Evolutionary conservation across 768 basidiomycete genomes (phyloP), one percentile per base, ranked within the genome.

Genomic region (Collybiopsis confluens): DNA sequence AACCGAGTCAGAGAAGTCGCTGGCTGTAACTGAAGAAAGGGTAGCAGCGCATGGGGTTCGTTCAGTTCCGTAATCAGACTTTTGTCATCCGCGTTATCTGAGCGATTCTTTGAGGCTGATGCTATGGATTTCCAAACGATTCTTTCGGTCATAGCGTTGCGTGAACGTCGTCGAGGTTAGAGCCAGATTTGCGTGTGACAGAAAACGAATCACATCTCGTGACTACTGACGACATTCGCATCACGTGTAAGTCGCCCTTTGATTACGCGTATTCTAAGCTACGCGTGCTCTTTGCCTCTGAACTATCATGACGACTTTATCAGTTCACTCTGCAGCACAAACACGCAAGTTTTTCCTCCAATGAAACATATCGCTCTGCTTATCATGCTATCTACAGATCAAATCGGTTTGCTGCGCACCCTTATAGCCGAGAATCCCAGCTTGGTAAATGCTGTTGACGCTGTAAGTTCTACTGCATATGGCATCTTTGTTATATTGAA

Each of bases 11-110:
- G 68, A 10, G 86, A 83, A 55, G 77, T 84, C 65, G 90, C 88
- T 0, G 89, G 86, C 62, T 93, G 90, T 0, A 83, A 79, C 56
- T 89, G 85, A 24, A 96, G 74, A 70, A 93, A 94, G 0, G 88
- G 83, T 23, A 92, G 72, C 18, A 92, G 68, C 1, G 83, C 74
- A 63, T 91, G 88, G n/a, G 83, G 75, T 30, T 65, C 68, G 61
- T 40, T 33, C 40, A 18, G 13, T 2, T 27, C 16, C 20, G 15
- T 4, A 24, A 16, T 20, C 15, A 42, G n/a, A 9, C 3, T 42
- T 36, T 36, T 42, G 24, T 52, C 50, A 20, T 52, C 50, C 15
- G 26, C 28, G 18, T 5, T 30, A 20, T 52, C 50, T 28, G 41
- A 26, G 38, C 7, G 6, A 41, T n/a, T n/a, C n/a, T n/a, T n/a